Conservation (phyloP, 106 monocot species). For the Platanthera zijinensis region DNA sequence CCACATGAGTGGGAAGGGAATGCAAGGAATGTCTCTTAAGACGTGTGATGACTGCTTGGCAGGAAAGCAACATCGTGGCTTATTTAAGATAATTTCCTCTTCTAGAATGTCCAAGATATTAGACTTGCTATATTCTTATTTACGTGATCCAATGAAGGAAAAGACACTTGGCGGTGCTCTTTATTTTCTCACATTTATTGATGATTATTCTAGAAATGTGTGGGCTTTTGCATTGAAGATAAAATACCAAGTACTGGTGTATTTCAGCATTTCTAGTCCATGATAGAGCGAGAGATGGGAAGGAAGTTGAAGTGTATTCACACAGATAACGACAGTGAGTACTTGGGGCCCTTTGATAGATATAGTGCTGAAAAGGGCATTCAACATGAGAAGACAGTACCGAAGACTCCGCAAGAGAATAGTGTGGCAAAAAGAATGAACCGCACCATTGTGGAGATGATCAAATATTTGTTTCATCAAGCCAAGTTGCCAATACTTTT, state of each 20-base stretch:
- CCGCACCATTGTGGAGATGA: background rate
- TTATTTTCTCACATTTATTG: too few species aligned
- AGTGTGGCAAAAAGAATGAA: background rate
- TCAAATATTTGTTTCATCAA: background rate
- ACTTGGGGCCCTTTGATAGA: background rate
- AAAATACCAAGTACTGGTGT: too few species aligned
- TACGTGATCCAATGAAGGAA: background rate
- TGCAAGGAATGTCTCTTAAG: background rate
- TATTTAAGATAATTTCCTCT: too few species aligned
- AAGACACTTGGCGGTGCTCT: too few species aligned
- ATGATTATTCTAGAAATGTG: too few species aligned
- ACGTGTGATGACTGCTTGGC: background rate
- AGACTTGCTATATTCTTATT: background rate
- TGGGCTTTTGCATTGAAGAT: too few species aligned
- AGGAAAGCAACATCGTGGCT: background rate
- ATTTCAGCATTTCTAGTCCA: too few species aligned
- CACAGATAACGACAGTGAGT: background rate
- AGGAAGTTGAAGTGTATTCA: too few species aligned
- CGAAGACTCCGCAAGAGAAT: slow-evolving; percentile 10
- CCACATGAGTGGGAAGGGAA: background rate
- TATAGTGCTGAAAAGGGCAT: background rate
- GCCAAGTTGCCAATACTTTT: background rate
- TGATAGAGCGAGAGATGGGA: too few species aligned
- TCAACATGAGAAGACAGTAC: background rate
- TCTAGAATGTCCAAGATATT: background rate